A percentile compares a stretch with the other conserved stretches of the same genome.
These are phyloP conservation scores for Myxozyma vanderwaltii DNA, from an alignment of 805 yeast genomes.

Conservation along the genomic window DNA sequence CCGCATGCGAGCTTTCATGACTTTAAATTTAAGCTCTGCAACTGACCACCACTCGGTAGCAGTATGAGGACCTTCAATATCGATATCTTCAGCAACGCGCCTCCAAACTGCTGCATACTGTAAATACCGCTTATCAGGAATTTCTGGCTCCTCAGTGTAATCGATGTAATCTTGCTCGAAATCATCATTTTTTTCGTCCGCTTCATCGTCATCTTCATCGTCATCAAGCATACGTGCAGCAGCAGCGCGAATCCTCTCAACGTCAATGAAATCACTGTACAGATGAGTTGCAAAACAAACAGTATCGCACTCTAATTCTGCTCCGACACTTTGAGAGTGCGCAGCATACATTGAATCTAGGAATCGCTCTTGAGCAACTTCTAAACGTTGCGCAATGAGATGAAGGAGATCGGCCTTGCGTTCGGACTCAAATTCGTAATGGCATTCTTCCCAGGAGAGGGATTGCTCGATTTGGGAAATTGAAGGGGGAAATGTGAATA, in stretches of 20 bases:
- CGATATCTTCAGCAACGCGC: conserved; percentile 26
- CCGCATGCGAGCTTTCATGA: conserved; percentile 24
- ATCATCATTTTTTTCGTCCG: neutral
- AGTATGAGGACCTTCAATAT: conserved; percentile 28
- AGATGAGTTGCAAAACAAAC: conserved; percentile 22
- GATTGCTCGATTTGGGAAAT: conserved; percentile 14
- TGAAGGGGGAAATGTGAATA: conserved; percentile 28
- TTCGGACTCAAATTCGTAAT: conserved; percentile 1
- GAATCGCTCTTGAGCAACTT: conserved; percentile 22
- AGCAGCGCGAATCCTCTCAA: conserved; percentile 5
- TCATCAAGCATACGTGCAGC: conserved; percentile 5
- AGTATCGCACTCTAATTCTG: conserved; percentile 17
- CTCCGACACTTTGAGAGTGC: conserved; percentile 2
- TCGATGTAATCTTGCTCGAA: neutral
- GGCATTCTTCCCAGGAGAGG: neutral
- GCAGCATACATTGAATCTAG: conserved; percentile 19
- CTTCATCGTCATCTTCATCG: conserved; percentile 7
- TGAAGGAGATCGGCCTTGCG: conserved; percentile 17
- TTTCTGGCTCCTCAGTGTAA: neutral
- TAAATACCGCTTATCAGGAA: conserved; percentile 16
- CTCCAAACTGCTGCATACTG: conserved; percentile 30
- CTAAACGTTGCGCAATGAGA: conserved; percentile 16
- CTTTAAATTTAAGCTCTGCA: conserved; percentile 23
- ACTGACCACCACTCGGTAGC: conserved; percentile 28
- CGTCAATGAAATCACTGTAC: conserved; percentile 8